A percentile compares a stretch with the other conserved stretches of the same genome.
These are phyloP conservation scores for Bruguiera hainesii DNA, from an alignment of 441 rosid species.

Conservation along the genomic window DNA sequence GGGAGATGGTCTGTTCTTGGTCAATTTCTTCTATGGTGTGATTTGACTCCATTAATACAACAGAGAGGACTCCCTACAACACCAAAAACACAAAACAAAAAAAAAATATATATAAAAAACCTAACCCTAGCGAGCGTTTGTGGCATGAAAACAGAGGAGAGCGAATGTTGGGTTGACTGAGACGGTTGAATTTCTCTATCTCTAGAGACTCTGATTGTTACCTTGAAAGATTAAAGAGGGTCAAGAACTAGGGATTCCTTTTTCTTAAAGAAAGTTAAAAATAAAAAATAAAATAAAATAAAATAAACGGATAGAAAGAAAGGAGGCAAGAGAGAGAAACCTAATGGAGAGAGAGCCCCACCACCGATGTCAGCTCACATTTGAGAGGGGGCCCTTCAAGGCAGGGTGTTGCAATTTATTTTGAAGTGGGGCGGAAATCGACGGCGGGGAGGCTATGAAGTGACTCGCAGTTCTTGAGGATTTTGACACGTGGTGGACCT, in stretches of 20 bases:
- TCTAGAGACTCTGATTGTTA: neutral
- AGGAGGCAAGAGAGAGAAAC: neutral
- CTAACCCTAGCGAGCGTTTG: neutral
- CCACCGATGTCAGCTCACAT: constrained; percentile 20
- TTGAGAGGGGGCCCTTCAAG: constrained; percentile 28
- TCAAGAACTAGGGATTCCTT: constrained; percentile 19
- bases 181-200: neutral
- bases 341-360: neutral
- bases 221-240: neutral
- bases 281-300: neutral
- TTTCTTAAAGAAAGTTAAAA: constrained; percentile 9
- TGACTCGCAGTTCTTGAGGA: neutral
- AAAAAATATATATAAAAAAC: neutral
- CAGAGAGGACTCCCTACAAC: neutral
- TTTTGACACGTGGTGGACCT: constrained; percentile 28
- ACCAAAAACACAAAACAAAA: neutral
- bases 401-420: constrained; percentile 12
- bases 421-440: constrained; percentile 14
- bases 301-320: neutral
- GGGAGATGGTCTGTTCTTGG: constrained; percentile 22
- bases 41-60: neutral
- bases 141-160: neutral
- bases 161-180: neutral
- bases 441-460: constrained; percentile 26
- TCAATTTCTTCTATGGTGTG: constrained; percentile 37